These are phyloP conservation scores for Candida taoyuanica DNA, from an alignment of 805 yeast species.

Conservation along the genomic window DNA sequence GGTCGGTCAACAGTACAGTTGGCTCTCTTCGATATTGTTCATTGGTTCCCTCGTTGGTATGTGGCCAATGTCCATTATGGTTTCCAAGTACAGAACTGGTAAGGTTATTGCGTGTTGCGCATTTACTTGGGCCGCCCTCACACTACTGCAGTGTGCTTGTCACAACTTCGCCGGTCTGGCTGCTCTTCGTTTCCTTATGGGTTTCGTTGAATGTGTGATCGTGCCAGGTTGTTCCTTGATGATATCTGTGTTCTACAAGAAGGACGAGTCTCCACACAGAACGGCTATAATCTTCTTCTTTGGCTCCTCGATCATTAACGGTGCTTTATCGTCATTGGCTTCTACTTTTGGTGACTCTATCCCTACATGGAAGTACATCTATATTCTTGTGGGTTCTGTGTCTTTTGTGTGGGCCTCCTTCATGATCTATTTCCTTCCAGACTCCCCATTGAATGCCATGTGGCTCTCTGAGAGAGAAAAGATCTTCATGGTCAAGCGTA, in stretches of 20 bases:
- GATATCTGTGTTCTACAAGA: conserved; percentile 37
- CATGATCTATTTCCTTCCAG: conserved; percentile 41
- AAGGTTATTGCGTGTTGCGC: conserved; percentile 24
- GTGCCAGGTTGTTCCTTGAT: conserved; percentile 37
- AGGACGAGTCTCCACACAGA: conserved; percentile 38
- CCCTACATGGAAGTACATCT: conserved; percentile 46
- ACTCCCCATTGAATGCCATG: conserved; percentile 46
- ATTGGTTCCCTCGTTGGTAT: conserved; percentile 38
- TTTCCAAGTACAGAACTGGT: conserved; percentile 24
- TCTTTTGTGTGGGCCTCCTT: conserved; percentile 34
- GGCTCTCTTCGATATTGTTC: conserved; percentile 39
- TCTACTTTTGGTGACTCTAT: conserved; percentile 31
- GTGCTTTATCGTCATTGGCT: conserved; percentile 41
- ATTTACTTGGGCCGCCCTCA: conserved; percentile 19
- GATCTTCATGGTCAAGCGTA: conserved; percentile 38
- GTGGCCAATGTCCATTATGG: conserved; percentile 33
- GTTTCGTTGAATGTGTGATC: conserved; percentile 38
- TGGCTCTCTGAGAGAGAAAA: conserved; percentile 41
- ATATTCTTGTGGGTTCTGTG: conserved; percentile 45
- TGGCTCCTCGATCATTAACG: conserved; percentile 26
- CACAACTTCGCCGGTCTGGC: conserved; percentile 36
- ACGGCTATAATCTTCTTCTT: conserved; percentile 41
- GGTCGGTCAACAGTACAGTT: conserved; percentile 36
- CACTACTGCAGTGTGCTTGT: conserved; percentile 30
- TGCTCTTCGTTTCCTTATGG: conserved; percentile 41